A percentile compares a stretch with the other conserved stretches of the same genome.
phyloP scores from a whole-genome alignment of 2,329 filamentous ascomycete genomes.

The Fusarium goolgardi region DNA sequence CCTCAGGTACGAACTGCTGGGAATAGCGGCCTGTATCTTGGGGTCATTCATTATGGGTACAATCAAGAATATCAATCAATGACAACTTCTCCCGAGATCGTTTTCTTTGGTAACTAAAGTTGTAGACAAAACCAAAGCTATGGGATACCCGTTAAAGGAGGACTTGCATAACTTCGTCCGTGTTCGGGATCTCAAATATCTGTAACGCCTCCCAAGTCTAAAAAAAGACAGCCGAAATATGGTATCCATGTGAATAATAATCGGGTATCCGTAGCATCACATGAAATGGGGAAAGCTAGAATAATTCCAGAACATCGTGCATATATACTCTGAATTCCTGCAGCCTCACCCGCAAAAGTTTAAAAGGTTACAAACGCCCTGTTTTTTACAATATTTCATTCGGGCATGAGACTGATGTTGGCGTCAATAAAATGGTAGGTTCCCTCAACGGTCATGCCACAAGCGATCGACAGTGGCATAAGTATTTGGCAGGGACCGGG shows the following conservation, averaged over 20 bases:
- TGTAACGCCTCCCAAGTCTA: constrained; percentile 7
- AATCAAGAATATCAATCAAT: background rate
- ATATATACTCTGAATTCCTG: background rate
- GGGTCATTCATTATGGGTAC: no score
- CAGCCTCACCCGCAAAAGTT: background rate
- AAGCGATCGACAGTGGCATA: constrained; percentile 15
- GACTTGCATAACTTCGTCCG: background rate
- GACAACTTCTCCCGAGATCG: background rate
- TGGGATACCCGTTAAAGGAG: background rate
- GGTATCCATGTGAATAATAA: constrained; percentile 24
- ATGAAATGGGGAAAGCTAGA: constrained; percentile 24
- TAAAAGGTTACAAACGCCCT: background rate
- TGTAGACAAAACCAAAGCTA: background rate
- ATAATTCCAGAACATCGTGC: constrained; percentile 14
- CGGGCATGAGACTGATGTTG: background rate
- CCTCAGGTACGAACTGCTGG: background rate
- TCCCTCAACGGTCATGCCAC: constrained; percentile 23
- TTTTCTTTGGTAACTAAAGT: background rate
- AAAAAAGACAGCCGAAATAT: constrained; percentile 13
- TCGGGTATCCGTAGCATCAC: constrained; percentile 5
- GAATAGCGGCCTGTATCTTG: background rate
- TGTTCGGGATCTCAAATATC: background rate
- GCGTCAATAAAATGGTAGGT: background rate
- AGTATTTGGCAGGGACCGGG: constrained; percentile 20
- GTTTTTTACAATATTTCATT: background rate